Base-by-base conservation (phyloP, 2,329 filamentous ascomycete species). In the Apiospora koreana region DNA sequence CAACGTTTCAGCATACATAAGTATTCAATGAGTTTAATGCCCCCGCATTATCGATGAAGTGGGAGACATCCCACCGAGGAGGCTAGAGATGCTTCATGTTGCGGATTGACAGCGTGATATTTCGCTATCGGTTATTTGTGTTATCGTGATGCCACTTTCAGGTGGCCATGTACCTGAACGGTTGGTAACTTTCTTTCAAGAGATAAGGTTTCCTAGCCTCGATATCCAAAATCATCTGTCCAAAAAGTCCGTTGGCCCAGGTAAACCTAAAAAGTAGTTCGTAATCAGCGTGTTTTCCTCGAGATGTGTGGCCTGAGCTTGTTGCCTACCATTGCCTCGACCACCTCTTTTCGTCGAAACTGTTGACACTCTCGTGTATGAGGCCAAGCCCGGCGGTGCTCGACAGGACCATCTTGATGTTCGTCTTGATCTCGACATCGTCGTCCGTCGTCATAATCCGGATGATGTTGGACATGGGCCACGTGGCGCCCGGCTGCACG, bases 391-490 rank as follows among this genome's bases (percentile, higher is more conserved):
- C 71, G 68, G 72, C 75, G 23, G 79, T 80, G 54, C 77, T 79
- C 25, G 76, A 76, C 28, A 80, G 73, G 9, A 80, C 70, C 69
- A 75, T 74, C 58, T 73, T 73, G 58, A 83, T 74, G 45, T 81
- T 81, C 9, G 76, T 74, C 21, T 81, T 76, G 71, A 80, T 79
- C 73, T 80, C 79, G 68, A 45, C 67, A 62, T 80, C 78, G 71
- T 78, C 74, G 68, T 77, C 72, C 42, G 76, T 78, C 46, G 94
- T 97, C 86, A 95, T 88, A 43, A 93, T 91, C 78, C 93, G 90
- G 70, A 95, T 89, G 65, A 97, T 89, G 74, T 93, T 86, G 64
- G 90, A 93, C 93, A 97, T 97, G 1, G 94, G 94, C 94, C 94
- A 97, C 21, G 93, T 94, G 77, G 91, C 91, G 71, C 91, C 87